These are phyloP conservation scores for Mucor piriformis DNA, from an alignment of 371 early-diverging fungal species.

Conservation along the genomic window DNA sequence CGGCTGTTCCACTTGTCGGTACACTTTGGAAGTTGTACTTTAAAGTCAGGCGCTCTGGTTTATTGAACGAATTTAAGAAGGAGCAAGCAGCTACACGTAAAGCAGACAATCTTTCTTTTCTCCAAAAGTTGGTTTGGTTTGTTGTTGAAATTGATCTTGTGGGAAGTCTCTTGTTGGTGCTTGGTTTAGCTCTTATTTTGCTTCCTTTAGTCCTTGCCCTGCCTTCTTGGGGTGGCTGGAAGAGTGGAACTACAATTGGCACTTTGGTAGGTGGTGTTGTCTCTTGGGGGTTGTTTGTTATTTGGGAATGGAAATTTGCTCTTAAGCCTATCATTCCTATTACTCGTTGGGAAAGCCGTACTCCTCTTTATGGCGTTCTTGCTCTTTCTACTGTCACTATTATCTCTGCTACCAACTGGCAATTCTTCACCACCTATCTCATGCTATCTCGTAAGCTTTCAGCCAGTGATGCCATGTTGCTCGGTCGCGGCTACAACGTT, in stretches of 20 bases:
- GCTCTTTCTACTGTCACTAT: conserved; percentile 46
- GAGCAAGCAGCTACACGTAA: conserved; percentile 1
- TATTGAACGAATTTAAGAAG: conserved; percentile 11
- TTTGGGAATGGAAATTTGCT: conserved; percentile 54
- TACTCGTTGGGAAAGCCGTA: conserved; percentile 43
- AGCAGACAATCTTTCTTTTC: not conserved
- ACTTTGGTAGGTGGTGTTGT: conserved; percentile 28
- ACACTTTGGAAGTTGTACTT: conserved; percentile 21
- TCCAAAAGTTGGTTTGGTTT: conserved; percentile 30
- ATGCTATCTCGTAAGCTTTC: conserved; percentile 43
- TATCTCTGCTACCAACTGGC: conserved; percentile 44
- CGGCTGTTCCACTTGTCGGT: conserved; percentile 20
- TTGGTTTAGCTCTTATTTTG: conserved; percentile 42
- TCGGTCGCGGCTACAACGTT: conserved; percentile 45
- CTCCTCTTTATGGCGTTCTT: conserved; percentile 49
- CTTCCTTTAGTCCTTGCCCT: conserved; percentile 49
- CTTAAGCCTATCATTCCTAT: conserved; percentile 51
- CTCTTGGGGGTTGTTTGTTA: conserved; percentile 30
- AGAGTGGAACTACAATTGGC: conserved; percentile 21
- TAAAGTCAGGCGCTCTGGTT: conserved; percentile 17
- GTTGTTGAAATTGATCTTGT: conserved; percentile 47
- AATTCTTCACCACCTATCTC: conserved; percentile 46
- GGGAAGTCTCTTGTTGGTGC: conserved; percentile 45
- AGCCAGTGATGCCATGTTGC: conserved; percentile 29
- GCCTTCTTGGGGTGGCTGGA: conserved; percentile 49